Base-by-base conservation (phyloP, 768 basidiomycete species). In the Mycena latifolia region DNA sequence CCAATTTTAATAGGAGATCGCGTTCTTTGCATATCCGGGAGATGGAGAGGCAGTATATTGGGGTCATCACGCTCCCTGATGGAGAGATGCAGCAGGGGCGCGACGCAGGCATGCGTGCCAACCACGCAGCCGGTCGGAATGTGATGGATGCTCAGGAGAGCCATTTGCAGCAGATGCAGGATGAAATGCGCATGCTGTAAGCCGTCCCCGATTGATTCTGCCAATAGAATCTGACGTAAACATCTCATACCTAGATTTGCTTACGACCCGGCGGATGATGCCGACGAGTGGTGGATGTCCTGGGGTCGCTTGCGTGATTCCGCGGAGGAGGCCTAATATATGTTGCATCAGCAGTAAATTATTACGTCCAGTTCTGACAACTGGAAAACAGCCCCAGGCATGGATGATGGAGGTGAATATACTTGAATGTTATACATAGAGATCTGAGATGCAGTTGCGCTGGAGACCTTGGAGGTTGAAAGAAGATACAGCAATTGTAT, bases 231-330 rank as follows among this genome's bases (percentile, higher is more conserved):
- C n/a, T 17, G 65, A 56, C 29, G 17, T 25, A 1, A 14, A n/a
- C n/a, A n/a, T n/a, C n/a, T 4, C 17, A 27, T n/a, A 3, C 5
- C 2, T 35, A 64, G 63, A 7, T 57, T 52, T 29, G 55, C 14
- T 14, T 64, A 64, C 29, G 63, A 64, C 6, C 37, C 54, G 17
- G 8, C 28, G 31, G 65, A 66, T 35, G 65, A 66, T 24, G 65
- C 65, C 15, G 65, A 66, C 17, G 65, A 66, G 18, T 66, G 58
- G 58, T 66, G 58, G 58, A 35, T 66, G 33, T 15, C 58, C 2
- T 66, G 65, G 65, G 65, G 65, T 7, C 57, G 65, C 3, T 61
- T 46, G 35, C 52, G 45, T 39, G 37, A 39, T 18, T 39, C 37
- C 15, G 37, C 37, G 14, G 14, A 35, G 33, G 33, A n/a, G n/a